These are phyloP conservation scores for Nissolia schottii DNA, from an alignment of 306 rosid species.

Conservation along the genomic window DNA sequence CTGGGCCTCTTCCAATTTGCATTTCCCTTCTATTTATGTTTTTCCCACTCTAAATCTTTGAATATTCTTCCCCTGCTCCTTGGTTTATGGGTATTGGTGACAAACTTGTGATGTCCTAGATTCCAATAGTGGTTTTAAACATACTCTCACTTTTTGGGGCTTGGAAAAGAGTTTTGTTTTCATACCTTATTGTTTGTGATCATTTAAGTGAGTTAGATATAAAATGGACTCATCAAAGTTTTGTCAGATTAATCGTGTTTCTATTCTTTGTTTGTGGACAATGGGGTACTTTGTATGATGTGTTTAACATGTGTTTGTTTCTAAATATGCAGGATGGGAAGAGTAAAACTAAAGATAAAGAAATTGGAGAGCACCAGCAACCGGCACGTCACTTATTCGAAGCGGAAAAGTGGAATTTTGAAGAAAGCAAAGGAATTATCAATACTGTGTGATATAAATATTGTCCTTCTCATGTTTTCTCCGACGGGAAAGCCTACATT, in stretches of 20 bases:
- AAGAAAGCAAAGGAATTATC: constrained; percentile 79
- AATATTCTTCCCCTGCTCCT: not conserved
- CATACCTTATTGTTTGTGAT: not conserved
- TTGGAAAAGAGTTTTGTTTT: not conserved
- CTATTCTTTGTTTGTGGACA: not conserved
- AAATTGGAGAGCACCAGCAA: constrained; percentile 70
- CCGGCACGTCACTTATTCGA: constrained; percentile 68
- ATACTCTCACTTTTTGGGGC: not conserved
- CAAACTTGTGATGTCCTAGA: not conserved
- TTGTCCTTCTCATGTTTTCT: constrained; percentile 78
- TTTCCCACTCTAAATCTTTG: not conserved
- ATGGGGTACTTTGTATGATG: not conserved
- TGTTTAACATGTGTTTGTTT: not conserved
- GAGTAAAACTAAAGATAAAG: constrained; percentile 78
- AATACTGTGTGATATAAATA: constrained; percentile 62
- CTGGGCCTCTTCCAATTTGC: not conserved
- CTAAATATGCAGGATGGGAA: constrained; percentile 66
- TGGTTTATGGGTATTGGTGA: not conserved
- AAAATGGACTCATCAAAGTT: not conserved
- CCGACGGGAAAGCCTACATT: constrained; percentile 66
- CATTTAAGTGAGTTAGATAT: constrained; percentile 23
- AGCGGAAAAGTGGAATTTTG: constrained; percentile 62
- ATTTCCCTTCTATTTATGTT: not conserved
- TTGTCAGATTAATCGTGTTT: not conserved
- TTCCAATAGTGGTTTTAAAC: not conserved